Base-by-base conservation (phyloP, 2,329 filamentous ascomycete species). In the Fusarium sp. region DNA sequence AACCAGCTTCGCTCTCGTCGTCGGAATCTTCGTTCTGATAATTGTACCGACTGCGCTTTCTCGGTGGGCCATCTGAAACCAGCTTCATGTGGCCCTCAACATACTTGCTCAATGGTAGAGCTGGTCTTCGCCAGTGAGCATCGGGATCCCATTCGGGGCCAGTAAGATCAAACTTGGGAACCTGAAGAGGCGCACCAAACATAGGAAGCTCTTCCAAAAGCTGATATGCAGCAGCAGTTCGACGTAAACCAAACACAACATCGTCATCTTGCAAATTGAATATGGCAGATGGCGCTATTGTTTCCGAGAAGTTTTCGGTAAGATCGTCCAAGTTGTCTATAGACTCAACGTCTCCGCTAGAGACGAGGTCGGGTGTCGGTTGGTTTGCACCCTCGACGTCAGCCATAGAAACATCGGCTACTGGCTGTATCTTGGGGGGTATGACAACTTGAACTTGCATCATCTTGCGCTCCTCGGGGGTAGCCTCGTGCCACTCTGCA, bases 61-160 rank as follows among this genome's bases (percentile, higher is more conserved):
- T 85, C 0, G 90, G 90, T 11, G 92, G 91, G 4, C 88, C 87
- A 43, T 87, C 86, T 6, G 87, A 83, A 15, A 86, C 85, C 20
- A 97, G 86, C 27, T 90, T 88, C 79, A 98, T 90, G 71, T 93
- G 92, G 11, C 93, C 92, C 62, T 92, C 90, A 1, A 94, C 91
- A 78, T 92, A 97, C 78, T 94, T 97, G 75, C 93, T 97, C 5
- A 98, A 86, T 3, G 94, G 92, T 18, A 97, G 82, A 43, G 94
- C 90, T n/a, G 92, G 89, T 7, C 90, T 88, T 76, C 88, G 91
- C 92, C 92, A 95, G 38, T 84, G 84, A 22, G 89, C 86, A 80
- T 95, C 92, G 0, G 91, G 90, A 55, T 91, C 87, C 61, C 85
- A 82, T 54, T 91, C 87, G 10, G 88, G 86, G 4, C 81, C 83